phyloP scores from a whole-genome alignment of 768 basidiomycete genomes.

The Galerina marginata region DNA sequence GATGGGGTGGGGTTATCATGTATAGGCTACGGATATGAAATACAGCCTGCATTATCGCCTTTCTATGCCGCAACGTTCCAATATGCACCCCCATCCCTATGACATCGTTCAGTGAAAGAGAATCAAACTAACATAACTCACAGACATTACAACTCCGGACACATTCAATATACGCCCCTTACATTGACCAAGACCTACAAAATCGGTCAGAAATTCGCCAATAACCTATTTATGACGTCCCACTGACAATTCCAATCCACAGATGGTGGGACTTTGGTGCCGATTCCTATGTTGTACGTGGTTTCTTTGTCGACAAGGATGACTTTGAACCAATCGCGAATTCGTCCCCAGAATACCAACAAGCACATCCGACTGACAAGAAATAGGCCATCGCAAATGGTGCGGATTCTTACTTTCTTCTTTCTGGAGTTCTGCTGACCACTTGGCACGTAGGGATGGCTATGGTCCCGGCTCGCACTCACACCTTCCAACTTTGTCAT shows the following conservation, averaged over 20 bases:
- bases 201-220: slow-evolving; percentile 63
- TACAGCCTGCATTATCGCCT: too few species aligned
- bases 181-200: slow-evolving; percentile 95
- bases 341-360: slow-evolving; percentile 78
- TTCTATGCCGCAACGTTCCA: background rate
- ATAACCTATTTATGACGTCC: background rate
- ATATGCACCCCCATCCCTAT: background rate
- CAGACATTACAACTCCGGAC: slow-evolving; percentile 82
- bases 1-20: too few species aligned
- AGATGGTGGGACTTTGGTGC: slow-evolving; percentile 99
- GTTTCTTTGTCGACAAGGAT: background rate
- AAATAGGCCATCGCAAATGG: slow-evolving; percentile 81
- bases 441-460: slow-evolving; percentile 73
- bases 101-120: background rate
- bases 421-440: background rate
- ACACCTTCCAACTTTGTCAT: slow-evolving; percentile 81
- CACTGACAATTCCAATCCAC: background rate
- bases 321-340: background rate
- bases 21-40: background rate
- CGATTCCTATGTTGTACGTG: slow-evolving; percentile 80
- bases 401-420: slow-evolving; percentile 31
- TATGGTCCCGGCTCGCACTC: slow-evolving; percentile 93
- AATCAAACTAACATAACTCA: slow-evolving; percentile 7
- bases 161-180: slow-evolving; percentile 87
- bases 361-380: slow-evolving; percentile 91